Percentiles rank a stretch among this genome's conserved stretches.
These are phyloP conservation scores for Coemansia nantahalensis DNA, from an alignment of 192 early-diverging fungal species.

Conservation along the genomic window DNA sequence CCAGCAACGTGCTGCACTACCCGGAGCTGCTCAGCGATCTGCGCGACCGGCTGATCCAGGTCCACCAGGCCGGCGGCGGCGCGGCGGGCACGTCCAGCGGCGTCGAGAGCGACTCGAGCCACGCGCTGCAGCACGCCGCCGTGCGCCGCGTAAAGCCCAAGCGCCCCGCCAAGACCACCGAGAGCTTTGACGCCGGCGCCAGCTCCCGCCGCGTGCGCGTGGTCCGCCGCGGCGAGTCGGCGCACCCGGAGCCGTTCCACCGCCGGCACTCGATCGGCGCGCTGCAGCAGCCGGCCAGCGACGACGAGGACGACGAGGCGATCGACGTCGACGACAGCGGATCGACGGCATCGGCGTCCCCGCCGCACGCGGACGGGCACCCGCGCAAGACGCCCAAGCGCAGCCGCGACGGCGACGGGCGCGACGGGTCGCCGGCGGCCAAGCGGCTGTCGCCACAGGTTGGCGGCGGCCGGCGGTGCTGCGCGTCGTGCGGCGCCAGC, in stretches of 20 bases:
- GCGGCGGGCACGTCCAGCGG: conserved; percentile 26
- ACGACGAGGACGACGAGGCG: conserved; percentile 13
- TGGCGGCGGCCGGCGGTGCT: conserved; percentile 36
- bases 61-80: conserved; percentile 27
- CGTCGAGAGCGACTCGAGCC: conserved; percentile 42
- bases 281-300: conserved; percentile 19
- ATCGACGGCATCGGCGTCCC: background rate
- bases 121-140: conserved; percentile 2
- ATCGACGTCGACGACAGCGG: conserved; percentile 33
- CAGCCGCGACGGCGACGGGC: conserved; percentile 25
- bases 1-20: conserved; percentile 54
- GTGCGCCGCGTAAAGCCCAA: conserved; percentile 22
- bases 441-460: conserved; percentile 5
- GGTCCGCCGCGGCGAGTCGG: background rate
- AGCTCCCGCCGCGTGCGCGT: conserved; percentile 6
- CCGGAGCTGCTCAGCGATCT: conserved; percentile 53
- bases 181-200: conserved; percentile 6
- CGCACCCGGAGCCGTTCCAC: conserved; percentile 16
- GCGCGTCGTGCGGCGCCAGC: conserved; percentile 49
- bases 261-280: conserved; percentile 50
- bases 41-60: conserved; percentile 49
- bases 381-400: conserved; percentile 27
- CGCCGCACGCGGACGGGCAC: conserved; percentile 1
- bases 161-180: conserved; percentile 16
- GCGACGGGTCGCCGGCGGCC: conserved; percentile 20